Evolutionary conservation across 1,284 basidiomycete species (phyloP).

Genomic region (Ustilago xerochloae): DNA sequence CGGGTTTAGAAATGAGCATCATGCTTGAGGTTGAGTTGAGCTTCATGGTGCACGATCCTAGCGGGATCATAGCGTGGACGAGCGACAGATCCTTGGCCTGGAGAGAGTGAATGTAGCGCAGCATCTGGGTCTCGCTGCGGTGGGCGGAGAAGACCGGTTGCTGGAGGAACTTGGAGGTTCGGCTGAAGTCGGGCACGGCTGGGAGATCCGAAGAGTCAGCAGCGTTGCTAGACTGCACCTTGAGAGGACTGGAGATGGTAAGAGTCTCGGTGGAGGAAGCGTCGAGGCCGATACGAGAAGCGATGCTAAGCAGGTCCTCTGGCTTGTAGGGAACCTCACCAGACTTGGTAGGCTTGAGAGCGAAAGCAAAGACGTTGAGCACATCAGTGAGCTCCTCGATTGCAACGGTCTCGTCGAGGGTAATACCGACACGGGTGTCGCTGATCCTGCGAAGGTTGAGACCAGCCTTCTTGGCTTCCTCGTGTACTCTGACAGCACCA

Average conservation of each 20-base stretch:
- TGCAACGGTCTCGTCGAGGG: slow-evolving; percentile 90
- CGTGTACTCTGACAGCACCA: slow-evolving; percentile 78
- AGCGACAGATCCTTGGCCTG: slow-evolving; percentile 94
- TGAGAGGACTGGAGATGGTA: slow-evolving; percentile 38
- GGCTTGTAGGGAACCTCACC: slow-evolving; percentile 60
- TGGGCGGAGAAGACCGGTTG: slow-evolving; percentile 89
- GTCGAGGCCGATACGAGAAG: slow-evolving; percentile 51
- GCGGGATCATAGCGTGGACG: slow-evolving; percentile 94
- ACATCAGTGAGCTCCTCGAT: slow-evolving; percentile 75
- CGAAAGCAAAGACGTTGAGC: slow-evolving; percentile 81
- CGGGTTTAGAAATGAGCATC: slow-evolving; percentile 93
- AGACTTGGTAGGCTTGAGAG: slow-evolving; percentile 67
- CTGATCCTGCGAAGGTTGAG: slow-evolving; percentile 89
- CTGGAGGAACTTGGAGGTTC: slow-evolving; percentile 81
- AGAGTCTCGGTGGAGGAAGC: slow-evolving; percentile 51
- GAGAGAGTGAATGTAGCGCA: slow-evolving; percentile 87
- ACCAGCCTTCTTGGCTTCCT: slow-evolving; percentile 75
- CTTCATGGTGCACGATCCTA: slow-evolving; percentile 77
- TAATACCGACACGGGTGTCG: slow-evolving; percentile 82
- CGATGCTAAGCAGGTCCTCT: slow-evolving; percentile 52
- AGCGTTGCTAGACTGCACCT: slow-evolving; percentile 32
- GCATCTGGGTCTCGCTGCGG: slow-evolving; percentile 97
- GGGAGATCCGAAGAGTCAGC: slow-evolving; percentile 40
- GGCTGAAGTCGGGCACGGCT: slow-evolving; percentile 72
- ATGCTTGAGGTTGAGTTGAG: slow-evolving; percentile 78